phyloP scores from a whole-genome alignment of 352 stramenopile species.

The Pythium grandisporangium region DNA sequence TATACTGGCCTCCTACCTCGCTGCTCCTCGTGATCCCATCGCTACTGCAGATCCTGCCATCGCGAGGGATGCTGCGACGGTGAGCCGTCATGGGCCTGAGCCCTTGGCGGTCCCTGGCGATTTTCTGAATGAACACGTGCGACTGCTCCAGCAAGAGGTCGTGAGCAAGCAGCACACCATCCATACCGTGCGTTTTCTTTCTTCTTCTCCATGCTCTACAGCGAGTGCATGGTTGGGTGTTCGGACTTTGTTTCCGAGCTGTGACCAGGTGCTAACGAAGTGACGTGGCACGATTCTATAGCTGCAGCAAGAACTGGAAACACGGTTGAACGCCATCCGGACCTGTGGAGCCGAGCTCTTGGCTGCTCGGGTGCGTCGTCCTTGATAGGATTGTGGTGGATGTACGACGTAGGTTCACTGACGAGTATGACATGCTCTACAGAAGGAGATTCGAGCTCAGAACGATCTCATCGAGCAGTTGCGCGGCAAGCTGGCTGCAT shows the following conservation, averaged over 20 bases:
- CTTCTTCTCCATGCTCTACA: too few relatives aligned
- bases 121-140: conserved; percentile 31
- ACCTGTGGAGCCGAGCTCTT: conserved; percentile 58
- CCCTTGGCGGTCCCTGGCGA: too few relatives aligned
- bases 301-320: conserved; percentile 55
- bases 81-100: too few relatives aligned
- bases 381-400: background rate
- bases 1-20: conserved; percentile 23
- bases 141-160: conserved; percentile 36
- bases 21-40: background rate
- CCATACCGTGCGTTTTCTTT: conserved; percentile 12
- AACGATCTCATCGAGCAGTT: conserved; percentile 30
- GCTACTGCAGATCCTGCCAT: too few relatives aligned
- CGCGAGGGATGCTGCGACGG: too few relatives aligned
- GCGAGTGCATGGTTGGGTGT: too few relatives aligned
- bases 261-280: too few relatives aligned
- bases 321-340: conserved; percentile 37
- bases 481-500: conserved; percentile 16
- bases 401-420: too few relatives aligned
- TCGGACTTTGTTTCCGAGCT: too few relatives aligned
- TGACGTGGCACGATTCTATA: too few relatives aligned
- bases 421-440: too few relatives aligned
- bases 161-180: conserved; percentile 24
- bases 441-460: conserved; percentile 42
- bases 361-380: conserved; percentile 28